phyloP scores from a whole-genome alignment of 148 eudicot species.

The Silene latifolia region DNA sequence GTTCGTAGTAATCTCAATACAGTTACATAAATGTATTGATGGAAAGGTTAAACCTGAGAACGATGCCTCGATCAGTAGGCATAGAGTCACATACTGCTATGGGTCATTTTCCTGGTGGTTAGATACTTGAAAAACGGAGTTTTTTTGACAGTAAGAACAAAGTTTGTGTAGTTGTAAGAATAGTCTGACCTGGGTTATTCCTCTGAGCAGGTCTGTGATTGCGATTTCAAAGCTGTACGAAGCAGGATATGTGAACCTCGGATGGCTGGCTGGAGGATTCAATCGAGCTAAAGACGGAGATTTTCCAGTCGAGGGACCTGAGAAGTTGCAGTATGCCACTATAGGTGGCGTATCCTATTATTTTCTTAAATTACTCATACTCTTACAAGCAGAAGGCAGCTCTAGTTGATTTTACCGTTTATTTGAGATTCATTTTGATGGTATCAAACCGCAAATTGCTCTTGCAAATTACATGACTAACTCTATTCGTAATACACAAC shows the following conservation, averaged over 20 bases:
- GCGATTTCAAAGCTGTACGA: constrained; percentile 63
- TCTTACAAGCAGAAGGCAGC: constrained; percentile 49
- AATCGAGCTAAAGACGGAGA: constrained; percentile 55
- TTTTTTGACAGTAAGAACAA: too few species aligned
- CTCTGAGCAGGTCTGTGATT: constrained; percentile 56
- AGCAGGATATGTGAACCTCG: constrained; percentile 72
- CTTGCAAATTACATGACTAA: background rate
- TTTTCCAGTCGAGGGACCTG: constrained; percentile 70
- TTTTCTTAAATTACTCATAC: constrained; percentile 56
- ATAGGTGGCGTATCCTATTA: constrained; percentile 76
- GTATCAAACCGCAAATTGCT: background rate
- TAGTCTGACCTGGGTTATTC: background rate
- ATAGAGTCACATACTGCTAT: too few species aligned
- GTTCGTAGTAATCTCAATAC: too few species aligned
- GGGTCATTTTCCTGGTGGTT: too few species aligned
- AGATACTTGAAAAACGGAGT: too few species aligned
- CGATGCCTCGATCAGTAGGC: too few species aligned
- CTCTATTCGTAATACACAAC: background rate
- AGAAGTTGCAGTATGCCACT: constrained; percentile 83
- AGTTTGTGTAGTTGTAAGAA: too few species aligned
- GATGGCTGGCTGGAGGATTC: constrained; percentile 91
- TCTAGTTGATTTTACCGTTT: constrained; percentile 7
- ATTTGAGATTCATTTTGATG: background rate
- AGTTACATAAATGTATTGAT: too few species aligned
- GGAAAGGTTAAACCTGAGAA: too few species aligned